These are phyloP conservation scores for Zymoseptoria pseudotritici DNA, from an alignment of 2,329 filamentous ascomycete genomes.

Conservation along the genomic window DNA sequence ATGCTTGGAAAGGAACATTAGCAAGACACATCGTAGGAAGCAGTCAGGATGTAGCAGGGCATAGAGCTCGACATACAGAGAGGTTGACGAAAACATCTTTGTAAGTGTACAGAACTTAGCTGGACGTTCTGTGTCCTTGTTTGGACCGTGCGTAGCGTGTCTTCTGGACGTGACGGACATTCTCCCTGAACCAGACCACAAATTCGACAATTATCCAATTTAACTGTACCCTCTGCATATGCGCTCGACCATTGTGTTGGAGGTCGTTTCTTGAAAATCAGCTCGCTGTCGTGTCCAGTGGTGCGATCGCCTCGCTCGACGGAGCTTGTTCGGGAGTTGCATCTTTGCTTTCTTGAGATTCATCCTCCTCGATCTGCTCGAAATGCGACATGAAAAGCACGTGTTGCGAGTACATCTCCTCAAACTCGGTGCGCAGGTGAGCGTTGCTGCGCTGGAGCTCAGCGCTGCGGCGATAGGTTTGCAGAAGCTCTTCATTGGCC, in stretches of 20 bases:
- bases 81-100: no score
- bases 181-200: background rate
- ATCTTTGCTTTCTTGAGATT: background rate
- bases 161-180: no score
- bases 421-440: constrained; percentile 1
- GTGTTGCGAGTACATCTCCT: background rate
- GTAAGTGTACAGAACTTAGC: no score
- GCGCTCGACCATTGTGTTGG: background rate
- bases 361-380: background rate
- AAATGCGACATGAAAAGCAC: background rate
- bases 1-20: no score
- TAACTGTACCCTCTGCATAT: background rate
- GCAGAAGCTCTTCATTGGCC: background rate
- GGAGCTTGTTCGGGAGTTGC: background rate
- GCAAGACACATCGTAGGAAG: no score
- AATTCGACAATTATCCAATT: background rate
- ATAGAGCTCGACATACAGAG: no score
- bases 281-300: background rate
- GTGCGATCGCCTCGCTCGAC: background rate
- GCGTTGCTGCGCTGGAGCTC: background rate
- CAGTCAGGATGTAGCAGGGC: no score
- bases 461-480: background rate
- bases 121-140: no score
- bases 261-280: background rate
- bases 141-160: no score